Evolutionary conservation across 345 rosid genomes (phyloP), one percentile per base, ranked within the genome.

Genomic region (Lumnitzera littorea): DNA sequence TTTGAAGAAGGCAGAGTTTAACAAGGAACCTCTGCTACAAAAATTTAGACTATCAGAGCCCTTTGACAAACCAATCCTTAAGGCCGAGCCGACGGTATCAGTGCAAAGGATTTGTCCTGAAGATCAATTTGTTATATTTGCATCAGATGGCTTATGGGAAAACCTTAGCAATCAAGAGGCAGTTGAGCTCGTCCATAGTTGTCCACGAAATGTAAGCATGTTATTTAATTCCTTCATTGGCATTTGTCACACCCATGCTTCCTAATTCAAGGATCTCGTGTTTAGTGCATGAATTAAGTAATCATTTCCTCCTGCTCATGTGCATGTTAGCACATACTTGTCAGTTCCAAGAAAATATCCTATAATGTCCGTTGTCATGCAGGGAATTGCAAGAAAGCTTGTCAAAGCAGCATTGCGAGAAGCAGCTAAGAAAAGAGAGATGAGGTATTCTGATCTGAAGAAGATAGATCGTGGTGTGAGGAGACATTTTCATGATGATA

Each of bases 101-200:
- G 96, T 88, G 67, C 91, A 84, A 60, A 84, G 78, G 75, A 70
- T 95, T 48, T 70, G 55, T 15, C 92, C 91, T 2, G 87, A 86
- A 69, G 95, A 94, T 74, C 91, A 79, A 65, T 94, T 95, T 78
- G 89, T 95, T 60, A 95, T 90, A 75, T 88, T 90, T 74, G 97
- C 97, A 7, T 88, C 99, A 3, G 97, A 91, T 79, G 96, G 99
- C 72, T 76, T 90, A 51, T 94, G 99, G 99, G 99, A 94, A 71
- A 96, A 94, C 76, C 78, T 94, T 29, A 86, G 82, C 71, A 94
- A 90, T 68, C 97, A 90, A 68, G 96, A 94, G 72, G 96, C 96
- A 2, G 96, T 86, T 56, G 84, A 95, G 80, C 82, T 91, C n/a
- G 99, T 94, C 74, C 70, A 77, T 73, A 79, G 66, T 55, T 73